Evolutionary conservation across 179 eudicot genomes (phyloP), one percentile per base, ranked within the genome.

Genomic region (Camellia oleifera): DNA sequence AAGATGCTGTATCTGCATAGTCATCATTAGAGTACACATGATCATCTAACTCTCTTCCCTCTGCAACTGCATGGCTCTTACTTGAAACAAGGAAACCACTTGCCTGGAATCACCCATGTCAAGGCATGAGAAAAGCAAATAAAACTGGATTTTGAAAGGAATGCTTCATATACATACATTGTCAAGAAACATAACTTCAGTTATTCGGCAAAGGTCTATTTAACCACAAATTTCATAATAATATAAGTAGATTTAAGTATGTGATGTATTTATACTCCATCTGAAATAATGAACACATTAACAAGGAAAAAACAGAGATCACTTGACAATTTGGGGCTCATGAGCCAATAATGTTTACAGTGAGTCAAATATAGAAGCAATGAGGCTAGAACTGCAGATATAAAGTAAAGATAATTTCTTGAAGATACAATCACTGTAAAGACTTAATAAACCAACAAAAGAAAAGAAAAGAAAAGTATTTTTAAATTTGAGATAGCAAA

Each of bases 11-110:
- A 75, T 95, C 99, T 52, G 76, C 81, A 85, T 88, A 90, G 70
- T 85, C 88, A 75, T 86, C 79, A 77, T 81, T 90, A 46, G 89
- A 82, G 82, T 92, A 88, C 79, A 91, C 89, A 81, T 87, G 88
- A 75, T 94, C 98, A 69, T 80, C 91, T 66, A 95, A 87, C 80
- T 95, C 99, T 75, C 85, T 90, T 63, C 91, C 99, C 80, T 92
- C 95, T 60, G 78, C 77, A 76, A 77, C 82, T 46, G 84, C 85
- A 84, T 90, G 85, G 81, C 86, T 84, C 83, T 91, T 90, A 78
- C 91, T 89, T 82, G 99, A 88, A 69, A 87, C 81, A 87, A 96
- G 97, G 86, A 96, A 96, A 81, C 81, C 92, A 84, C 90, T 89
- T 70, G 99, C 99, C 99, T 96, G 94, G 52, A 84, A 73, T 87